Evolutionary conservation across 495 filamentous ascomycete species (phyloP), one percentile per base, ranked within the genome.

Genomic region (Aspergillus ostianus): DNA sequence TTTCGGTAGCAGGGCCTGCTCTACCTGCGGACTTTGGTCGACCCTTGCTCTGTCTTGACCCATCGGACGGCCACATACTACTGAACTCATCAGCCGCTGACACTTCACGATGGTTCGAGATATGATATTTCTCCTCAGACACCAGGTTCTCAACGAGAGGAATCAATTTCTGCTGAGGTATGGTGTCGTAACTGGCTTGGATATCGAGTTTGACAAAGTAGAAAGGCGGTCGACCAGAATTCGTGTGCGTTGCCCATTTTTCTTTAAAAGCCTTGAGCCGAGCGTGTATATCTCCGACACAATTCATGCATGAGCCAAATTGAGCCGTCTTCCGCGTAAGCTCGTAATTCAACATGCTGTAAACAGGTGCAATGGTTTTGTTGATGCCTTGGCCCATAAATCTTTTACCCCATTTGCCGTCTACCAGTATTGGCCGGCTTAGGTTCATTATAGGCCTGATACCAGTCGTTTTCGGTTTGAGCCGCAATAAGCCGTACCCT

Each of bases 141-240:
- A 89, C 78, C 19, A 97, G 77, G 2, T 75, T 72, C 18, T 83
- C 72, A 50, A 95, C 80, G 17, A 97, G 70, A 21, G 70, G 62
- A 53, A 98, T 64, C n/a, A 97, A 75, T 4, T 80, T 80, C 44
- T 80, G 66, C 65, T 98, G 95, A 0, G 94, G 94, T 50, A 98
- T 97, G 0, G 90, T 96, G 69, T 98, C 94, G 69, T 97, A 98
- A 55, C 94, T 96, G 9, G 91, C 84, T 70, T 91, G 81, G 27
- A 97, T 91, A 70, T 98, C 94, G 15, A 96, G 77, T 70, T 98
- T 98, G 46, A 88, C 92, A 65, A 98, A 97, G 69, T 88, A 97
- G 9, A 92, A 67, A 41, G 36, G 36, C 36, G 17, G 66, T 70
- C 10, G 67, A 65, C 12, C 64, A 36, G 9, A 41, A 51, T 47